Evolutionary conservation across 1,139 yeast species (phyloP).

Genomic region (Geotrichum bryndzae): DNA sequence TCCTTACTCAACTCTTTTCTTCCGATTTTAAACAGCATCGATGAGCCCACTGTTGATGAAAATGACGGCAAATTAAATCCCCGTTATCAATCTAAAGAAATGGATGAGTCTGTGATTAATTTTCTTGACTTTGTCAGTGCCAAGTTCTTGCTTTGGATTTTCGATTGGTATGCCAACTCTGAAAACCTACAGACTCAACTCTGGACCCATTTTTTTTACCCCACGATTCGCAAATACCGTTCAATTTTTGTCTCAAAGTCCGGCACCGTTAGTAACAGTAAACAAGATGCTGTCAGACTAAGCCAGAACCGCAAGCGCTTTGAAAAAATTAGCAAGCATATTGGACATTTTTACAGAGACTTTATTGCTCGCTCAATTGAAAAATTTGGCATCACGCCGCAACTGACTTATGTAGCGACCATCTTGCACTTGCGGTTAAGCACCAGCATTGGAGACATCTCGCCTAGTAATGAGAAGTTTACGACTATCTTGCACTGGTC

Average conservation of each 20-base stretch:
- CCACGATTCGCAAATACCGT: slow-evolving; percentile 17
- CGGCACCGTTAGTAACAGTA: slow-evolving; percentile 3
- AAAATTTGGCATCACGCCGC: slow-evolving; percentile 18
- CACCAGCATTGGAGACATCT: not conserved
- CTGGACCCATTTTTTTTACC: slow-evolving; percentile 19
- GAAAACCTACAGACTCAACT: slow-evolving; percentile 14
- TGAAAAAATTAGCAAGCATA: slow-evolving; percentile 20
- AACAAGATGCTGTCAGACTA: slow-evolving; percentile 2
- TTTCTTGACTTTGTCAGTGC: slow-evolving; percentile 20
- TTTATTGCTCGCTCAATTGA: slow-evolving; percentile 19
- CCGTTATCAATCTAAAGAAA: not conserved
- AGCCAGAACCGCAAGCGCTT: slow-evolving; percentile 18
- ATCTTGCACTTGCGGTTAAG: slow-evolving; percentile 3
- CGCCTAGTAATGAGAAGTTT: slow-evolving; percentile 4
- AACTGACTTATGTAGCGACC: slow-evolving; percentile 11
- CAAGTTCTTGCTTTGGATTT: slow-evolving; percentile 18
- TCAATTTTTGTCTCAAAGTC: slow-evolving; percentile 8
- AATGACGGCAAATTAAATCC: not conserved
- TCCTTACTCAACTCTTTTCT: slow-evolving; percentile 6
- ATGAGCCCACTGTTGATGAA: slow-evolving; percentile 3
- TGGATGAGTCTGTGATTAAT: slow-evolving; percentile 19
- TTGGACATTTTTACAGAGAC: slow-evolving; percentile 19
- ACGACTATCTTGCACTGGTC: slow-evolving; percentile 10
- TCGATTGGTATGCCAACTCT: slow-evolving; percentile 15
- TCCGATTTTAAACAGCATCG: not conserved